Conservation (phyloP, 1,284 basidiomycete genomes). For the Ceratobasidium sp. region DNA sequence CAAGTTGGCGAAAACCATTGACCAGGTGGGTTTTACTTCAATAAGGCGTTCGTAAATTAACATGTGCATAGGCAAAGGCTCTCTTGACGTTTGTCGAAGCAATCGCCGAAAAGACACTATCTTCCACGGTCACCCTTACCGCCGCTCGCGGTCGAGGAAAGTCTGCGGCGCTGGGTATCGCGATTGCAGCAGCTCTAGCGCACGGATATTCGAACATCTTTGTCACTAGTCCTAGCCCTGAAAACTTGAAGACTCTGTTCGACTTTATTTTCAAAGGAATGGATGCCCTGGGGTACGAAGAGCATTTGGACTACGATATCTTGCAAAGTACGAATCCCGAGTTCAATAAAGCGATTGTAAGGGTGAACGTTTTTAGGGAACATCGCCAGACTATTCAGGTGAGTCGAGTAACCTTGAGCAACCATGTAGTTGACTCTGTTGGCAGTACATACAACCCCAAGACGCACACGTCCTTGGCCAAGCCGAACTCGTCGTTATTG, state of each 20-base stretch:
- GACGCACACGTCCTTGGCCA: slow-evolving; percentile 98
- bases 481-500: slow-evolving; percentile 97
- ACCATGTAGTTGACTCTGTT: slow-evolving; percentile 36
- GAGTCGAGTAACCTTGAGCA: slow-evolving; percentile 50
- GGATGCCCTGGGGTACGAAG: slow-evolving; percentile 95
- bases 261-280: slow-evolving; percentile 99
- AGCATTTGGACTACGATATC: slow-evolving; percentile 98
- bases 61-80: slow-evolving; percentile 72
- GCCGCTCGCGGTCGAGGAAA: slow-evolving; percentile 97
- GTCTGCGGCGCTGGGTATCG: slow-evolving; percentile 94
- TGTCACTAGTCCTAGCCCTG: slow-evolving; percentile 96
- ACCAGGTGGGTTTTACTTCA: slow-evolving; percentile 70
- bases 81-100: slow-evolving; percentile 94
- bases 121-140: slow-evolving; percentile 95
- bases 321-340: slow-evolving; percentile 94
- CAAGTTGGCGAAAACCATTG: slow-evolving; percentile 92
- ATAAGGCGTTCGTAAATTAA: not conserved
- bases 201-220: slow-evolving; percentile 99
- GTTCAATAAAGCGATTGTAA: slow-evolving; percentile 95
- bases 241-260: slow-evolving; percentile 98
- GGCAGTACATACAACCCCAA: slow-evolving; percentile 95
- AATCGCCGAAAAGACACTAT: slow-evolving; percentile 91
- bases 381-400: slow-evolving; percentile 96
- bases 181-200: slow-evolving; percentile 92
- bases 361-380: slow-evolving; percentile 94